phyloP scores from a whole-genome alignment of 1,139 yeast genomes.

The Casaregolazyma suthepensis region DNA sequence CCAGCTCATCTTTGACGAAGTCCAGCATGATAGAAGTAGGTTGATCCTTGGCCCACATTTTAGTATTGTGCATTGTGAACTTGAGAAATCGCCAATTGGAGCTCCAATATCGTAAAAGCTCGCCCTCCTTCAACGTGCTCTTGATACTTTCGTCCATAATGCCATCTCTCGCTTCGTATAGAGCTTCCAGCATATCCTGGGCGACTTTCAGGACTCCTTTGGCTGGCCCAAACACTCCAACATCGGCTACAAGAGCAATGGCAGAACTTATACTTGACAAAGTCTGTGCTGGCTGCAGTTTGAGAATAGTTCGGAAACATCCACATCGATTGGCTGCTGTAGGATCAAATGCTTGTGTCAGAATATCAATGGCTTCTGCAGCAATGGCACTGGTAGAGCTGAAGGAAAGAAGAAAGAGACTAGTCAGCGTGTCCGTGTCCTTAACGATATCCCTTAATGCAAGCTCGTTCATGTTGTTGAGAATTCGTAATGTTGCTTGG shows the following conservation, averaged over 20 bases:
- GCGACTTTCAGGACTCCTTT: conserved; percentile 69
- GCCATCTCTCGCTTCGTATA: conserved; percentile 65
- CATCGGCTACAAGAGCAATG: conserved; percentile 37
- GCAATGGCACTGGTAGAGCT: conserved; percentile 13
- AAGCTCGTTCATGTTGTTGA: conserved; percentile 4
- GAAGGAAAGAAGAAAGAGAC: conserved; percentile 11
- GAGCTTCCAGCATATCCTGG: conserved; percentile 63
- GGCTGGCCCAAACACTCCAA: conserved; percentile 62
- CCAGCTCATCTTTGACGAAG: conserved; percentile 82
- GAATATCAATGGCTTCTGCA: conserved; percentile 55
- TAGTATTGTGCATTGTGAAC: conserved; percentile 61
- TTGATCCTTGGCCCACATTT: conserved; percentile 64
- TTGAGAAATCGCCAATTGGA: conserved; percentile 64
- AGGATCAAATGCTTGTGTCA: conserved; percentile 74
- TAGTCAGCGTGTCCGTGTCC: neutral
- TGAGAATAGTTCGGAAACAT: conserved; percentile 54
- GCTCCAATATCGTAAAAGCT: conserved; percentile 51
- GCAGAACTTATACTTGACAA: conserved; percentile 45
- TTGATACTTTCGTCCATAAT: conserved; percentile 32
- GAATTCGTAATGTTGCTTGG: neutral
- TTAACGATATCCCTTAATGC: neutral
- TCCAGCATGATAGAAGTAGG: conserved; percentile 57
- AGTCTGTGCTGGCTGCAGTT: conserved; percentile 39
- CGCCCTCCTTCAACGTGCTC: conserved; percentile 23
- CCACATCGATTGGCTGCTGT: conserved; percentile 55